phyloP scores from a whole-genome alignment of 1,139 yeast genomes.

The Lodderomyces parapsilosis region DNA sequence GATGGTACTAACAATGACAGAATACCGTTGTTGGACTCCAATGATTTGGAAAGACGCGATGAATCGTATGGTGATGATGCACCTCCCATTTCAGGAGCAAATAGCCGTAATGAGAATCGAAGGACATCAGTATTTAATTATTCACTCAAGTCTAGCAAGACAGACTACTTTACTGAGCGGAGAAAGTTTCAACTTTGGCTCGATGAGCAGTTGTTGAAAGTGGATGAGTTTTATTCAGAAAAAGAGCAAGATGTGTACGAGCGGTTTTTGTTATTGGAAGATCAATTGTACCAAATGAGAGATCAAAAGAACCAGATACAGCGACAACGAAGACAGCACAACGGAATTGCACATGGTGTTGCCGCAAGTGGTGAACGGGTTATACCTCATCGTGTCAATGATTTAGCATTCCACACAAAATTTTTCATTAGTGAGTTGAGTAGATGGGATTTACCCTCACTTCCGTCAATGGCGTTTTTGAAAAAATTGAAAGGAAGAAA shows the following conservation, averaged over 20 bases:
- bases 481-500: slow-evolving; percentile 17
- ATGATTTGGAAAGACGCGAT: slow-evolving; percentile 8
- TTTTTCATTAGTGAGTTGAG: slow-evolving; percentile 33
- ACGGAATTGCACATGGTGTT: not conserved
- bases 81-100: not conserved
- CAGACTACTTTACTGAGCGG: slow-evolving; percentile 28
- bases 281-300: slow-evolving; percentile 62
- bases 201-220: slow-evolving; percentile 54
- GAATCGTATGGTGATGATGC: slow-evolving; percentile 2
- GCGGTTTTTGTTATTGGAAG: slow-evolving; percentile 61
- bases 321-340: slow-evolving; percentile 16
- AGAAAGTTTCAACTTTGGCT: slow-evolving; percentile 61
- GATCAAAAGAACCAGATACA: slow-evolving; percentile 43
- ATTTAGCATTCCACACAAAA: slow-evolving; percentile 33
- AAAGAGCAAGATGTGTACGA: slow-evolving; percentile 62
- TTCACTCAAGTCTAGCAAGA: slow-evolving; percentile 20
- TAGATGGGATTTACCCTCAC: slow-evolving; percentile 54
- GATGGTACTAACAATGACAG: slow-evolving; percentile 20
- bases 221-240: slow-evolving; percentile 57
- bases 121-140: slow-evolving; percentile 21
- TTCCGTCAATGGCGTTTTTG: slow-evolving; percentile 52
- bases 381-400: slow-evolving; percentile 25
- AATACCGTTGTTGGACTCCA: slow-evolving; percentile 28
- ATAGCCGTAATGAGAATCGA: slow-evolving; percentile 1
- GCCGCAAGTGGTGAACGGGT: slow-evolving; percentile 6